Base-by-base conservation (phyloP, 2,329 filamentous ascomycete species). In the Aspergillus sp. region DNA sequence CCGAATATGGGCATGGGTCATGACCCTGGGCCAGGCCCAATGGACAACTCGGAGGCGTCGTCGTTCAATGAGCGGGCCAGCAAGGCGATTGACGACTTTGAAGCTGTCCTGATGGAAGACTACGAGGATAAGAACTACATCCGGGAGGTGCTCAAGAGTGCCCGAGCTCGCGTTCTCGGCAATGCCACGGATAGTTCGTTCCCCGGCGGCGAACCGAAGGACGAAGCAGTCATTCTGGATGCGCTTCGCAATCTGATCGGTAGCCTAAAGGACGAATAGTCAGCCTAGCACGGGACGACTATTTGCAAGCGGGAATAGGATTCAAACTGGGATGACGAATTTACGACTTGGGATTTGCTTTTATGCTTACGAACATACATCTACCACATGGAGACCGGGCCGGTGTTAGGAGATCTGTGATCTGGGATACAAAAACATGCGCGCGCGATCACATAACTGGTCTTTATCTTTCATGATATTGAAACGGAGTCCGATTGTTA, bases 121-220 rank as follows among this genome's bases (percentile, higher is more conserved):
- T 79, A 78, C 56, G 76, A 79, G 58, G 77, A 79, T 61, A 77
- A 78, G 67, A 76, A 79, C 57, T 79, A 79, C 62, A 79, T 79
- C 64, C 75, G 76, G 25, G 75, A 78, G 64, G 77, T 79, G 36
- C 72, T 79, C 10, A 74, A 75, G 60, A 79, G 77, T 61, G 77
- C 77, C 21, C 76, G 77, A 8, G 76, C 77, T 51, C 74, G 77
- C 15, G 77, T 74, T 15, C 58, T 79, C 5, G 76, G 76, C 28
- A 69, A 73, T 56, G 75, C 76, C 5, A 72, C 74, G 21, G 76
- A 77, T 57, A 79, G 76, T 57, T 78, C 76, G 9, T 78, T 79
- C 67, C 73, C 76, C 19, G 76, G 76, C 39, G 77, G 77, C 13
- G 77, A 79, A 60, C 76, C 77, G 17, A 78, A 78, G 58, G 77